These are phyloP conservation scores for Triticum urartu DNA, from an alignment of 176 grass and related monocot species.

Conservation along the genomic window DNA sequence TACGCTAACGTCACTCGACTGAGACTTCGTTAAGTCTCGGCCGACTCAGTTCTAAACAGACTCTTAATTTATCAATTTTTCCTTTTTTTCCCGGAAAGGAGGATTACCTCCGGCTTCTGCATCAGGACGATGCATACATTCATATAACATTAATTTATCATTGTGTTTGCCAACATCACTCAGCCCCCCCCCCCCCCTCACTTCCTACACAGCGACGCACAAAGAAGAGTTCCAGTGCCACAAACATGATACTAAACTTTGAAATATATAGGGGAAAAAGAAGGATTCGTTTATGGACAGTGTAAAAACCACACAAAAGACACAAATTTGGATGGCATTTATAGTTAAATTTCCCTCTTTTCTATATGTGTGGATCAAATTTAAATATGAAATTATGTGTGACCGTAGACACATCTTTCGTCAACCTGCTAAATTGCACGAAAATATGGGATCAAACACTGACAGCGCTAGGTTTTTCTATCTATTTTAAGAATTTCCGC, in stretches of 20 bases:
- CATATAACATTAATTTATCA: background rate
- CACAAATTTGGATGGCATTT: no score
- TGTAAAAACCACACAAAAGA: background rate
- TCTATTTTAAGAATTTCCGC: background rate
- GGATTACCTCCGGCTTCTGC: no score
- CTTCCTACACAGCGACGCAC: background rate
- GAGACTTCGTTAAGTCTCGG: no score
- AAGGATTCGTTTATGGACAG: no score
- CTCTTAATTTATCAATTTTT: no score
- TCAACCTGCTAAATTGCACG: no score
- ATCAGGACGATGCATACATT: no score
- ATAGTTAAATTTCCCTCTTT: no score
- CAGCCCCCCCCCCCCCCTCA: no score
- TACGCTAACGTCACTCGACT: no score
- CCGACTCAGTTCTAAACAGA: no score
- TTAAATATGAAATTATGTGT: background rate
- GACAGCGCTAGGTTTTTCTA: background rate
- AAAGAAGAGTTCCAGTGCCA: background rate
- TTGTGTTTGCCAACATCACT: background rate
- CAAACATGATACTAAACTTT: background rate
- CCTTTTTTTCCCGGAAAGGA: no score
- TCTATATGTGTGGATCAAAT: background rate
- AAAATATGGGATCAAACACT: background rate
- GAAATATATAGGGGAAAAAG: background rate
- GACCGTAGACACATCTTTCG: background rate